Percentiles rank a stretch among this genome's conserved stretches.
Evolutionary conservation across 2,329 filamentous ascomycete genomes (phyloP).

Genomic region (Colletotrichum sp.): DNA sequence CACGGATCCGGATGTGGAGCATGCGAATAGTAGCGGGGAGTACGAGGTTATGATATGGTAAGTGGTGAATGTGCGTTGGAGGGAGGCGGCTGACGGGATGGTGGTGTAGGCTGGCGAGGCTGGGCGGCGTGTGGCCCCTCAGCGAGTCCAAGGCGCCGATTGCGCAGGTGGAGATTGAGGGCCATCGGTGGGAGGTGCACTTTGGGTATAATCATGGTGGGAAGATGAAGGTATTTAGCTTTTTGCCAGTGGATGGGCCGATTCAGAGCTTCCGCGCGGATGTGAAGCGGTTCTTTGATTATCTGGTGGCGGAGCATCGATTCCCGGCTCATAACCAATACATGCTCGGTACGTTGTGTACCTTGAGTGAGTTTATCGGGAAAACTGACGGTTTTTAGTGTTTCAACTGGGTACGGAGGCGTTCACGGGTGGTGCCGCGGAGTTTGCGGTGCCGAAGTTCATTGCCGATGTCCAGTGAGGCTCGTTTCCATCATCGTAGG

Average conservation of each 20-base stretch:
- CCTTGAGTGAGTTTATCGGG: background rate
- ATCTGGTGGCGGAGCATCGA: slow-evolving; percentile 48
- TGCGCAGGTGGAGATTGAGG: slow-evolving; percentile 17
- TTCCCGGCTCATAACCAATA: slow-evolving; percentile 35
- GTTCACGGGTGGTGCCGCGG: slow-evolving; percentile 27
- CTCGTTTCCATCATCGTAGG: rapidly evolving
- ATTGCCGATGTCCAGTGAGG: slow-evolving; percentile 20
- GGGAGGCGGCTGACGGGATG: background rate
- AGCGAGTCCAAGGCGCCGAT: slow-evolving; percentile 23
- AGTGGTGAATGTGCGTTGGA: background rate
- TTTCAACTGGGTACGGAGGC: slow-evolving; percentile 29
- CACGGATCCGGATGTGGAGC: slow-evolving; percentile 45
- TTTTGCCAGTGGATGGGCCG: slow-evolving; percentile 32
- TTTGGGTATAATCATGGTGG: slow-evolving; percentile 54
- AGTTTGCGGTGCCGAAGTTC: slow-evolving; percentile 24
- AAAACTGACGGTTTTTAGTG: slow-evolving; percentile 13
- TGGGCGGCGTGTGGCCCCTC: slow-evolving; percentile 59
- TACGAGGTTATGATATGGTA: slow-evolving; percentile 73
- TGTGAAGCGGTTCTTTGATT: slow-evolving; percentile 57
- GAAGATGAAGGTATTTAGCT: slow-evolving; percentile 61
- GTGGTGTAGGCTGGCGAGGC: slow-evolving; percentile 49
- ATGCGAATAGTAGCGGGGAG: slow-evolving; percentile 38
- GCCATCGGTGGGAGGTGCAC: slow-evolving; percentile 56
- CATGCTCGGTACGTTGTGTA: slow-evolving; percentile 26
- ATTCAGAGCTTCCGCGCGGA: slow-evolving; percentile 58